These are phyloP conservation scores for Straminergon stramineum DNA, from an alignment of 225 moss, liverwort and hornwort species.

Conservation along the genomic window DNA sequence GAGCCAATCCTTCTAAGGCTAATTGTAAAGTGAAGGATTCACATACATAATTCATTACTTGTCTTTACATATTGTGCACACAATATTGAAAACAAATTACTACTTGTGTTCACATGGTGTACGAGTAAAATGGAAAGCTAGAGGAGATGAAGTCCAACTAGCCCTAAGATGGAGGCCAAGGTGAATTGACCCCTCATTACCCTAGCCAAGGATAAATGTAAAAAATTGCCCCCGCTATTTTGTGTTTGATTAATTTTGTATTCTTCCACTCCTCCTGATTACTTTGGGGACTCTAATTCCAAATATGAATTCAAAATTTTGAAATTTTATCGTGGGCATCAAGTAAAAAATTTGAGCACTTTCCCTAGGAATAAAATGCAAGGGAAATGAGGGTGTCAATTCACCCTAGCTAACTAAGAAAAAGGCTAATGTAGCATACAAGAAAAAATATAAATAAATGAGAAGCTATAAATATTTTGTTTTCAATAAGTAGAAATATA, in stretches of 20 bases:
- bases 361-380: accelerated
- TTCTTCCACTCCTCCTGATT: accelerated
- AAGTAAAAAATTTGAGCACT: too few relatives aligned
- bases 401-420: accelerated
- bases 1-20: too few relatives aligned
- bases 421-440: too few relatives aligned
- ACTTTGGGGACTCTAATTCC: background rate
- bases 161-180: background rate
- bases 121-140: accelerated
- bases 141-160: background rate
- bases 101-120: background rate
- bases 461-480: too few relatives aligned
- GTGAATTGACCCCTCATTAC: background rate
- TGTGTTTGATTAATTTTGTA: accelerated
- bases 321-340: accelerated
- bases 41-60: background rate
- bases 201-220: too few relatives aligned
- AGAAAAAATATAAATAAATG: too few relatives aligned
- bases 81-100: background rate
- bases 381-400: too few relatives aligned
- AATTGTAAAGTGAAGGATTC: background rate
- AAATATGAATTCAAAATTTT: too few relatives aligned
- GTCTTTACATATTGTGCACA: background rate
- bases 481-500: too few relatives aligned
- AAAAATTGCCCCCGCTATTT: too few relatives aligned